phyloP scores from a whole-genome alignment of 208 protist species.

The Leishmania tropica region DNA sequence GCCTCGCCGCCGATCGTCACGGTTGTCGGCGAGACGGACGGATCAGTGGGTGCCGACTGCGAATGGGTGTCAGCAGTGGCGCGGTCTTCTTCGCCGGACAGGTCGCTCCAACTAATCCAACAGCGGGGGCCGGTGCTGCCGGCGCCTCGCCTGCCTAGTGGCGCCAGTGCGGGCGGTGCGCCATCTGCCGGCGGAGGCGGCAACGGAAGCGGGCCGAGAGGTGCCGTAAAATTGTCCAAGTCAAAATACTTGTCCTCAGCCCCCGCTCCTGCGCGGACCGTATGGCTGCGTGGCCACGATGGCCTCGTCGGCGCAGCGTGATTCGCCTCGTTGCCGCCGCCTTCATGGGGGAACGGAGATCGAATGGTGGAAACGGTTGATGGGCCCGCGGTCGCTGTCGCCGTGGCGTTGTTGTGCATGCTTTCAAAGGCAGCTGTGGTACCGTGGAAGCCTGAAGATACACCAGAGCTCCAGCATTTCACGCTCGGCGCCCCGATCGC shows the following conservation, averaged over 20 bases:
- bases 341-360: background rate
- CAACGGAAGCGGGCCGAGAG: background rate
- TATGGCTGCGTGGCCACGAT: background rate
- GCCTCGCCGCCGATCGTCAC: slow-evolving; percentile 14
- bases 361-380: background rate
- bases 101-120: slow-evolving; percentile 8
- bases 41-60: slow-evolving; percentile 3
- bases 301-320: background rate
- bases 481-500: background rate
- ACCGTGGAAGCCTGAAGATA: too few relatives aligned
- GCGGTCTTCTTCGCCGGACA: slow-evolving; percentile 10
- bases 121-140: background rate
- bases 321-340: background rate
- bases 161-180: background rate
- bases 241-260: slow-evolving; percentile 29
- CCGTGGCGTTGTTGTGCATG: too few relatives aligned
- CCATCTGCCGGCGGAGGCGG: background rate
- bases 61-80: background rate
- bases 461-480: background rate
- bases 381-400: background rate
- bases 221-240: background rate
- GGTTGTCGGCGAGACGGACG: slow-evolving; percentile 7
- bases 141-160: background rate
- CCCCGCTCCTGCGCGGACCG: background rate
- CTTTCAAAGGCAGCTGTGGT: background rate